A percentile compares a stretch with the other conserved stretches of the same genome.
Conservation (phyloP, 176 grass and related monocot species). For the Oryza officinalis region DNA sequence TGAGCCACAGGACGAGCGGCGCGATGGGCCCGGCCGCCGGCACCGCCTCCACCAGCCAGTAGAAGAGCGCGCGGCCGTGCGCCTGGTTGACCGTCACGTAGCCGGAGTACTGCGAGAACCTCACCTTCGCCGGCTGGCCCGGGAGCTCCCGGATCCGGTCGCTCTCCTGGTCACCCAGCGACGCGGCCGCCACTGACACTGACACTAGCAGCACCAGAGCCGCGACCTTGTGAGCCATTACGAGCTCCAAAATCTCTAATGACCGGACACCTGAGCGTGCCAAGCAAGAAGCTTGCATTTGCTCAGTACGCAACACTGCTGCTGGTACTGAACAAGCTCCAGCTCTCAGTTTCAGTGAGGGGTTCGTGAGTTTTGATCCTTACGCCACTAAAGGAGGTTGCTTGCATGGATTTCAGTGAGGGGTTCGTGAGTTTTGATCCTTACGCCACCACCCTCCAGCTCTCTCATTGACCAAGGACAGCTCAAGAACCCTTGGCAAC, state of each 20-base stretch:
- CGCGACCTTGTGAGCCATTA: conserved; percentile 13
- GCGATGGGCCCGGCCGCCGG: conserved; percentile 52
- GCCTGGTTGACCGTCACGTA: conserved; percentile 75
- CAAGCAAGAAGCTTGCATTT: conserved; percentile 31
- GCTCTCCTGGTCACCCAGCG: conserved; percentile 50
- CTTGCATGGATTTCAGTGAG: conserved; percentile 49
- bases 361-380: too few relatives aligned
- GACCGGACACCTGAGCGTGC: conserved; percentile 14
- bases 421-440: conserved; percentile 6
- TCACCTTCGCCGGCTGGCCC: conserved; percentile 62
- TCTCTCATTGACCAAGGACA: conserved; percentile 50
- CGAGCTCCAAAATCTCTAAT: conserved; percentile 39
- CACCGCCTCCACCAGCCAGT: conserved; percentile 92
- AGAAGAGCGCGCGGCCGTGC: conserved; percentile 89
- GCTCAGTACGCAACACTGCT: conserved; percentile 20
- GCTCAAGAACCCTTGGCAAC: conserved; percentile 16
- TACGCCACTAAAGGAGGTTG: conserved; percentile 17
- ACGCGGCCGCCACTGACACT: neutral
- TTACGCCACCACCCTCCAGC: conserved; percentile 33
- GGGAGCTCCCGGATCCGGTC: conserved; percentile 85
- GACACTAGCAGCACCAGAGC: conserved; percentile 30
- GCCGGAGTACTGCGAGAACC: conserved; percentile 83
- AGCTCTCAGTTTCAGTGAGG: too few relatives aligned
- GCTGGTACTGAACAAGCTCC: conserved; percentile 5
- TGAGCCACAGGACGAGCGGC: conserved; percentile 94